Evolutionary conservation across 306 rosid species (phyloP).

Genomic region (Medicago lupulina): DNA sequence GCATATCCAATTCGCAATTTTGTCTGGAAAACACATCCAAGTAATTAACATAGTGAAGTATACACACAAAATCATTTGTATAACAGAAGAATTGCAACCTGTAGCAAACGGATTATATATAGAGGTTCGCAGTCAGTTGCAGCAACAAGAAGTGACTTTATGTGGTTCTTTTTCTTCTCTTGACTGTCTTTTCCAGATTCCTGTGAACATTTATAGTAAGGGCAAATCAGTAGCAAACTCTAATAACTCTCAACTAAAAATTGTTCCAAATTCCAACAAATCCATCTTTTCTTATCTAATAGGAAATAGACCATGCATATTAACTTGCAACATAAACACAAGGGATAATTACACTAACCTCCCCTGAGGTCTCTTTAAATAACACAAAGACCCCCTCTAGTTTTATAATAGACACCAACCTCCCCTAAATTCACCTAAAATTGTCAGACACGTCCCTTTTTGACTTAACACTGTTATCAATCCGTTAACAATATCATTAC

Average conservation of each 20-base stretch:
- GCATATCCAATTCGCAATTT: conserved; percentile 91
- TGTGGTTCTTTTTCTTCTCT: conserved; percentile 89
- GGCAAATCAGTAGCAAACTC: conserved; percentile 22
- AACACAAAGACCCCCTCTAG: no score
- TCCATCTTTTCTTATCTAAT: conserved; percentile 28
- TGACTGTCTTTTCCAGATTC: conserved; percentile 97
- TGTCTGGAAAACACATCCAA: conserved; percentile 51
- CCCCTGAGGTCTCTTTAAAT: no score
- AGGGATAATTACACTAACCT: no score
- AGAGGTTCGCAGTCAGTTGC: conserved; percentile 94
- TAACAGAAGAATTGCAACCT: conserved; percentile 59
- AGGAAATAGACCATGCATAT: neutral
- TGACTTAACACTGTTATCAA: no score
- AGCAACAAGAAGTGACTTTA: conserved; percentile 90
- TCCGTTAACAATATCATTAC: no score
- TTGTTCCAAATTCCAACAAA: conserved; percentile 15
- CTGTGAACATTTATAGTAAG: conserved; percentile 49
- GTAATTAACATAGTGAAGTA: conserved; percentile 37
- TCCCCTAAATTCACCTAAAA: no score
- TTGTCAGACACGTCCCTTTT: no score
- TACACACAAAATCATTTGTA: conserved; percentile 34
- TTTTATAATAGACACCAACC: no score
- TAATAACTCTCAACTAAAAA: conserved; percentile 13
- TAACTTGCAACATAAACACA: conserved; percentile 7
- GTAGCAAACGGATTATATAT: conserved; percentile 82